Base-by-base conservation (phyloP, 1,139 yeast species). In the Zygosaccharomyces sapae region DNA sequence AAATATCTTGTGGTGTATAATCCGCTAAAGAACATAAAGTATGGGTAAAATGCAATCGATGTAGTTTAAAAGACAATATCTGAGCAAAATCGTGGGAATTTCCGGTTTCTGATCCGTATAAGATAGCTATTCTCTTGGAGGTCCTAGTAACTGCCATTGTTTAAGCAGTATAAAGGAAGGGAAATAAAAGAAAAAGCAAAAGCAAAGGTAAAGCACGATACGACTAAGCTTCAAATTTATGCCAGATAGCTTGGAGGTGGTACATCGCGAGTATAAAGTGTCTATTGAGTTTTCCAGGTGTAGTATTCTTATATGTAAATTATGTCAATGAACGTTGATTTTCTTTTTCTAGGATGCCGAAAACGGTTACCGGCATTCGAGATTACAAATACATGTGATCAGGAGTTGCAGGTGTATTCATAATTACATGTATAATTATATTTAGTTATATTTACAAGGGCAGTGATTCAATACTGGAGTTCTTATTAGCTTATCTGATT, bases 51-150 rank as follows among this genome's bases (percentile, higher is more conserved):
- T 78, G 77, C 36, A 74, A 68, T 54, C 86, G 75, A 44, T 79
- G 77, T 43, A 86, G 74, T 38, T 74, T 71, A 43, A 76, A 72
- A 30, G 80, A 76, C 30, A 90, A 68, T 38, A 80, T 75, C 46
- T 77, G 75, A 0, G 97, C 96, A 59, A 80, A 83, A 58, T 92
- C 97, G 58, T 86, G 88, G 0, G 96, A 79, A 57, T 87, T 89
- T 0, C 97, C 98, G 0, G 97, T 87, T 62, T 90, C 97, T 1
- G 96, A 84, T 0, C 97, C 97, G 64, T 86, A 90, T 1, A 92
- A 70, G 12, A 92, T 77, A 25, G 82, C 79, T 10, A 86, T 69
- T 48, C 55, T 60, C 41, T 52, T 56, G 7, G 59, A 41, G 5
- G 43, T 24, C 46, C 42, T 52, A 30, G 43, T 35, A 34, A 37